Evolutionary conservation across 2,329 filamentous ascomycete species (phyloP).

Genomic region (Arthrobotrys conoides): DNA sequence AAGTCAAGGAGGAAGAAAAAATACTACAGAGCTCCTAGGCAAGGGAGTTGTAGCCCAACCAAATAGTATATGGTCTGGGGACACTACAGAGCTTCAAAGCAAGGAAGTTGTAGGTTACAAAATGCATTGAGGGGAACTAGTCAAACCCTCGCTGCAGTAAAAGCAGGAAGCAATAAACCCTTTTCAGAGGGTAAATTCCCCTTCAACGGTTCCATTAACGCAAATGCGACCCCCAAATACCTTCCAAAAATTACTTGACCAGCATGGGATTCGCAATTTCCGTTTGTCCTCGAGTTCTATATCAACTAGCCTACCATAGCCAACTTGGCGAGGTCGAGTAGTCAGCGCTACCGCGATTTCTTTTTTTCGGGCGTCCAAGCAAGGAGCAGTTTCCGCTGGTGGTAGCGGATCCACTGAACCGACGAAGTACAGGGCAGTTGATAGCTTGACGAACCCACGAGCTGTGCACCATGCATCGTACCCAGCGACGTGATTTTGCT

Average conservation of each 20-base stretch:
- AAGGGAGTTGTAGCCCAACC: conserved; percentile 1
- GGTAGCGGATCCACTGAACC: conserved; percentile 32
- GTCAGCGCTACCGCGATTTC: conserved; percentile 33
- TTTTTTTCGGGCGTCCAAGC: conserved; percentile 27
- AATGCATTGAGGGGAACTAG: conserved; percentile 22
- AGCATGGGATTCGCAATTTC: conserved; percentile 19
- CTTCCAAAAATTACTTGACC: conserved; percentile 55
- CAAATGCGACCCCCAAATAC: conserved; percentile 43
- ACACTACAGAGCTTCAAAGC: conserved; percentile 17
- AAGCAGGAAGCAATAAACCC: too few species aligned
- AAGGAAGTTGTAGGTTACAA: conserved; percentile 4
- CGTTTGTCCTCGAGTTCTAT: conserved; percentile 28
- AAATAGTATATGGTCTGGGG: background rate
- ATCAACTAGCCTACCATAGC: conserved; percentile 28
- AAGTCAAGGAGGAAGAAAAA: background rate
- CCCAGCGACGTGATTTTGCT: conserved; percentile 40
- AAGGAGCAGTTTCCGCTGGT: conserved; percentile 28
- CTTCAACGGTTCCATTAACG: conserved; percentile 57
- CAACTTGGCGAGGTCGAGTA: conserved; percentile 21
- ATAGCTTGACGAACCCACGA: conserved; percentile 33
- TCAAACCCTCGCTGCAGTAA: conserved; percentile 8
- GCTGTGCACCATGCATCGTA: conserved; percentile 56
- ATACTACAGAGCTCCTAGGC: conserved; percentile 18
- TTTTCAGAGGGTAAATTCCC: conserved; percentile 49
- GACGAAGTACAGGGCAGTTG: conserved; percentile 33